Base-by-base conservation (phyloP, 257 asterid genomes). In the Linderniella brevidens region DNA sequence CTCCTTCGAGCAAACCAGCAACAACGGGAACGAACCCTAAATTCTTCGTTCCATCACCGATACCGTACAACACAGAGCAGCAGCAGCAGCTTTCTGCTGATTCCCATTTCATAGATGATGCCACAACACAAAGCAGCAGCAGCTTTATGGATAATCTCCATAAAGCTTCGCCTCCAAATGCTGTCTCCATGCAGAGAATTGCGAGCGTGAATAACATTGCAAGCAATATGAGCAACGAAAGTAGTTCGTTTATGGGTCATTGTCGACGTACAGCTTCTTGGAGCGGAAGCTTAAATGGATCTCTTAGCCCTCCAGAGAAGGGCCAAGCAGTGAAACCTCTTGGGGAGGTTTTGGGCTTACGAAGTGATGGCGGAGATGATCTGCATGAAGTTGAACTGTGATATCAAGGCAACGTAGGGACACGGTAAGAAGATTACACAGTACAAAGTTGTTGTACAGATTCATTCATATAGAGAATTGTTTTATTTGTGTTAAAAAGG, bases 381-480 rank as follows among this genome's bases (percentile, higher is more conserved):
- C 87, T 88, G 51, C 94, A 88, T 4, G 98, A 90, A 66, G 96
- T 90, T 37, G 93, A 90, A 55, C 80, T 90, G 45, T 90, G 83
- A 80, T 59, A 37, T 48, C 55, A 25, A 25, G 6, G 32, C 52
- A 40, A 25, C 32, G 6, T 25, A 25, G 32, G 32, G 32, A 25
- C 32, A 25, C 32, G 32, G 32, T 25, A 6, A 25, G 6, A 25
- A 6, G 6, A 25, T 3, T 2, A 2, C 3, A 25, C 6, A 25
- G 32, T 25, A 2, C 32, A 25, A 25, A 25, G 32, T 25, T 25
- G 32, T 25, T 25, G 32, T 25, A 25, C 32, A 25, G n/a, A n/a
- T n/a, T n/a, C n/a, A n/a, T n/a, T n/a, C n/a, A n/a, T n/a, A n/a
- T n/a, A n/a, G 32, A 25, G 32, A 25, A 25, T 25, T 25, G 32